Base-by-base conservation (phyloP, 1,284 basidiomycete species). In the Austropuccinia psidii region DNA sequence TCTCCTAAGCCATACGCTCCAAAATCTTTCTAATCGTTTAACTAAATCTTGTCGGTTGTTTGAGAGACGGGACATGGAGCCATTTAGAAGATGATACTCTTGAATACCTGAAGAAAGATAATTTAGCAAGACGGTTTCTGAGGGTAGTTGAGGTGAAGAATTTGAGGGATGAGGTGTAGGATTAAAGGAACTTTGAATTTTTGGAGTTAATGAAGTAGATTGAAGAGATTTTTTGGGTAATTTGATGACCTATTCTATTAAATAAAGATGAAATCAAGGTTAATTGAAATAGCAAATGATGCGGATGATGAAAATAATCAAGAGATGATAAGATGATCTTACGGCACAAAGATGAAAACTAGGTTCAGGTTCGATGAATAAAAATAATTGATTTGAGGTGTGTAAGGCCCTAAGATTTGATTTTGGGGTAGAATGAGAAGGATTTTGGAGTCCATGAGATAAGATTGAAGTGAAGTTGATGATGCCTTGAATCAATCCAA, bases 1-100 rank as follows among this genome's bases (percentile, higher is more conserved):
- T 43, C 69, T 58, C 69, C 69, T 62, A 19, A 73, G 39, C 69
- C 69, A 64, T 21, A 73, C 69, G 11, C 52, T 58, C 69, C 69
- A 73, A 27, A 73, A 73, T 33, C 54, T 62, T 29, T 73, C 58
- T 21, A 73, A 52, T 31, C 27, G 24, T 19, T 73, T 49, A 19
- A 61, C 45, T 24, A 73, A 29, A n/a, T 37, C n/a, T 15, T 73
- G 33, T 8, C 35, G 45, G 49, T 39, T 61, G 58, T 27, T 37
- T 17, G 37, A 39, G 4, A 52, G 45, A 24, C 19, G 3, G 21
- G 21, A 24, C 29, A 73, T 62, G 31, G 57, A 61, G 2, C 69
- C 69, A 62, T 62, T 33, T 8, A 73, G 49, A 17, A 73, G 69
- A 17, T 39, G 69, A 52, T 54, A 73, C 58, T 73, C 69, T 47